A percentile compares a stretch with the other conserved stretches of the same genome.
phyloP scores from a whole-genome alignment of 140 eudicot genomes.

The Senecio squalidus region DNA sequence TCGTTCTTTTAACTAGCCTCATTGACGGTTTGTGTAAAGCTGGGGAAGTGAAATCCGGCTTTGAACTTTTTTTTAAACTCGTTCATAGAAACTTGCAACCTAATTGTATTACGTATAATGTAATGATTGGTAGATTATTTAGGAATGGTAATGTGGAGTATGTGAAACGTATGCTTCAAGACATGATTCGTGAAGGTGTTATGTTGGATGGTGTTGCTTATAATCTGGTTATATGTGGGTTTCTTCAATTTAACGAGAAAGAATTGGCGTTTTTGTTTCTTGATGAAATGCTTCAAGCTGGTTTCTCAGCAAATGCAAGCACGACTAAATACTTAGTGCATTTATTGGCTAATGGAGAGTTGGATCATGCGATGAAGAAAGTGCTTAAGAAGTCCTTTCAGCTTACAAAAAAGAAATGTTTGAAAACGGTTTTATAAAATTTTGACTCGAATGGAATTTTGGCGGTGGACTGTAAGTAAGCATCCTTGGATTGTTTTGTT shows the following conservation, averaged over 20 bases:
- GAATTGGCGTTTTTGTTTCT: conserved; percentile 7
- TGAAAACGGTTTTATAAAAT: no score
- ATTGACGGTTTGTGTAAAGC: conserved; percentile 31
- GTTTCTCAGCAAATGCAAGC: conserved; percentile 16
- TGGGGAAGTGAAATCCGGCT: conserved; percentile 17
- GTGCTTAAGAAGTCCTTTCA: conserved; percentile 18
- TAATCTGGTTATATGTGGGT: conserved; percentile 26
- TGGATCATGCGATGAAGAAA: conserved; percentile 17
- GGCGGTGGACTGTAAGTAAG: no score
- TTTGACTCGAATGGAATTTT: no score
- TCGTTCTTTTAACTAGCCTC: conserved; percentile 28
- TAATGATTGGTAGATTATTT: conserved; percentile 22
- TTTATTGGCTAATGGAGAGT: conserved; percentile 3
- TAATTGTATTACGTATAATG: conserved; percentile 27
- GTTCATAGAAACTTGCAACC: conserved; percentile 22
- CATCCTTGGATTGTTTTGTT: no score
- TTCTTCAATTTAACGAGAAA: conserved; percentile 12
- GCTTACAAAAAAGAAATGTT: neutral
- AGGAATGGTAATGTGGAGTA: conserved; percentile 3
- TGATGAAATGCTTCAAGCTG: conserved; percentile 25
- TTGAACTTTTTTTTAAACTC: conserved; percentile 14
- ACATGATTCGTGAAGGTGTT: conserved; percentile 22
- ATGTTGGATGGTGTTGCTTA: conserved; percentile 24
- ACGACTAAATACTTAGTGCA: conserved; percentile 6
- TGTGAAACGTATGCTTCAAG: conserved; percentile 17